Evolutionary conservation across 306 rosid genomes (phyloP).

Genomic region (Hippophae rhamnoides): DNA sequence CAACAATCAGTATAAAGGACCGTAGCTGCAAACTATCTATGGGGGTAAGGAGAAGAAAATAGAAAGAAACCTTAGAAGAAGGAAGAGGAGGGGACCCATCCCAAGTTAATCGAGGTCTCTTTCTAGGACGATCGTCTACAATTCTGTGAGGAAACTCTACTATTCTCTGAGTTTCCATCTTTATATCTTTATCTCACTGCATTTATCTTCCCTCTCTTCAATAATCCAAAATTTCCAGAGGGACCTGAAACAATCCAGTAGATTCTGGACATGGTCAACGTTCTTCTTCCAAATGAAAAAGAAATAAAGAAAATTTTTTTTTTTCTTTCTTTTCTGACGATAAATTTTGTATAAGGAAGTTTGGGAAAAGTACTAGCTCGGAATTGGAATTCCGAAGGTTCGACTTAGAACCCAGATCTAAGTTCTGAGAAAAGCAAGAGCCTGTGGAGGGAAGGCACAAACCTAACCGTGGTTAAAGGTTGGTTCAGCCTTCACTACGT

Average conservation of each 20-base stretch:
- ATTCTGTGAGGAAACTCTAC: slow-evolving; percentile 58
- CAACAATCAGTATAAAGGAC: not conserved
- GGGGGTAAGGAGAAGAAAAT: not conserved
- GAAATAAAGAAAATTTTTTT: no score
- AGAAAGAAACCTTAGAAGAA: slow-evolving; percentile 37
- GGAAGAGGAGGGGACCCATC: slow-evolving; percentile 58
- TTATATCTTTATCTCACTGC: slow-evolving; percentile 23
- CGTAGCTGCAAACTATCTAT: not conserved
- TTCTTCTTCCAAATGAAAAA: no score
- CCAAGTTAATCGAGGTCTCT: slow-evolving; percentile 71
- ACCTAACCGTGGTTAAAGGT: slow-evolving; percentile 36
- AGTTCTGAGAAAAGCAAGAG: no score
- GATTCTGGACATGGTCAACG: no score
- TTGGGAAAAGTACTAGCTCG: no score
- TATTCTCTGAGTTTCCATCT: slow-evolving; percentile 66
- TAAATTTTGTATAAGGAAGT: no score
- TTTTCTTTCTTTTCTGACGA: no score
- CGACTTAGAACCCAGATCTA: no score
- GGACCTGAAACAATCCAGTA: not conserved
- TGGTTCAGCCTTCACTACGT: slow-evolving; percentile 1
- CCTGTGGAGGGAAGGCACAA: no score
- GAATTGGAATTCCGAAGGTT: no score
- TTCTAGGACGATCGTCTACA: slow-evolving; percentile 71
- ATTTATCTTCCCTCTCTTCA: slow-evolving; percentile 7
- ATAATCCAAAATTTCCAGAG: slow-evolving; percentile 9